These are phyloP conservation scores for Umbelopsis sp. DNA, from an alignment of 192 early-diverging fungal species.

Conservation along the genomic window DNA sequence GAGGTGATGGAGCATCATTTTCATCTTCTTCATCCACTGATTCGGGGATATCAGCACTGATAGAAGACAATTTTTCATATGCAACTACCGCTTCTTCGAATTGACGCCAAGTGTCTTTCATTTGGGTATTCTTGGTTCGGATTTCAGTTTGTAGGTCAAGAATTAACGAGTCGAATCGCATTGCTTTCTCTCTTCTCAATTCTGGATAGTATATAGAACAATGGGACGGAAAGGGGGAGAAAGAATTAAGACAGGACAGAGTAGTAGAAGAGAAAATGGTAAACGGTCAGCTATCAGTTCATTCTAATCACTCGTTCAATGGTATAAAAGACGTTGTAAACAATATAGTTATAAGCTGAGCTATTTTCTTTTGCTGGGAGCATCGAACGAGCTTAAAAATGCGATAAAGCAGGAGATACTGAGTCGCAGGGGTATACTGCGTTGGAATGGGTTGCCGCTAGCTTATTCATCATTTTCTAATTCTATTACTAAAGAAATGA, in stretches of 20 bases:
- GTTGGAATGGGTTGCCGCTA: not conserved
- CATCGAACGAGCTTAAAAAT: too few relatives aligned
- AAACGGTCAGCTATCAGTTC: too few relatives aligned
- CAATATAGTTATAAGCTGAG: too few relatives aligned
- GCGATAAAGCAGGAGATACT: too few relatives aligned
- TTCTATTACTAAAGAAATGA: not conserved
- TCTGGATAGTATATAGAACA: too few relatives aligned
- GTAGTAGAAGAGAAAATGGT: too few relatives aligned
- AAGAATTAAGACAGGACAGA: not conserved
- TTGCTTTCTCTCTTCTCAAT: slow-evolving; percentile 8
- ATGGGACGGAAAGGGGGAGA: too few relatives aligned
- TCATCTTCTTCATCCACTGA: not conserved
- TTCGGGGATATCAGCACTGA: not conserved
- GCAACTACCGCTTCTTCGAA: slow-evolving; percentile 4
- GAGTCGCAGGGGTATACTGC: too few relatives aligned
- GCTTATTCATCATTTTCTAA: not conserved
- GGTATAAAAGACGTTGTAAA: too few relatives aligned
- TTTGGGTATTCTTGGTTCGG: not conserved
- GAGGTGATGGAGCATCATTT: not conserved
- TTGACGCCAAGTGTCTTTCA: slow-evolving; percentile 4
- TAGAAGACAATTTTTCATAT: not conserved
- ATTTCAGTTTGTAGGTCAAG: slow-evolving; percentile 3
- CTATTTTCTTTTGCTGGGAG: too few relatives aligned
- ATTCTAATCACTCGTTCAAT: too few relatives aligned
- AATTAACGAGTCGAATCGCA: slow-evolving; percentile 1